Evolutionary conservation across 768 basidiomycete species (phyloP), one percentile per base, ranked within the genome.

Genomic region (Amanita pseudoporphyria): DNA sequence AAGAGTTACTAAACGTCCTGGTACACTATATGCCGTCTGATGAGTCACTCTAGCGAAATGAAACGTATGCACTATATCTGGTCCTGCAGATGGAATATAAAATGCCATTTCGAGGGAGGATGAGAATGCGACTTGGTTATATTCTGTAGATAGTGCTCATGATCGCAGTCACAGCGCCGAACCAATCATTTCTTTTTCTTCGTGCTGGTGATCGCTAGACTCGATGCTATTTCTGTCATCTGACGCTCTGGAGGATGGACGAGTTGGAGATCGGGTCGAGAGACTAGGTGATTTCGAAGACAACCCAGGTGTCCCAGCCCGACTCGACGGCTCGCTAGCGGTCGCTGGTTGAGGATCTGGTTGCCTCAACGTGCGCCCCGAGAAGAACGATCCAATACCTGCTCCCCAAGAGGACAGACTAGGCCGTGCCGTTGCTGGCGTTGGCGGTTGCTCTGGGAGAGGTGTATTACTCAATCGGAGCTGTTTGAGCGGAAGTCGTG

Each of bases 341-440:
- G 19, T n/a, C 16, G 21, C 5, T 18, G 32, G n/a, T 7, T 9
- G 40, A n/a, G 49, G 21, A 14, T 35, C 35, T 14, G 33, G 37
- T 9, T 28, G 16, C 31, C 40, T 35, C 7, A 19, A 26, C 9
- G 28, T n/a, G 16, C 49, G 49, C 24, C 62, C 58, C 14, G 61
- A 63, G 16, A 69, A 53, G 51, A 66, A 67, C 1, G 65, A 64
- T 6, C 66, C 66, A 40, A 69, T 52, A 1, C 64, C 64, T 9
- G 64, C 53, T 16, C 67, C 53, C 67, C 67, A 69, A 10, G 60
- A 54, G 1, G 64, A 59, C 12, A 64, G 38, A 19, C 33, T 52
- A 0, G 62, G 63, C 36, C 60, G 38, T 22, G 42, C 36, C 10
- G 51, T 13, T 12, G 39, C 28, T 6, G 54, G 38, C 6, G 54